Conservation (phyloP, 2,329 filamentous ascomycete genomes). For the Clarireedia homoeocarpa region DNA sequence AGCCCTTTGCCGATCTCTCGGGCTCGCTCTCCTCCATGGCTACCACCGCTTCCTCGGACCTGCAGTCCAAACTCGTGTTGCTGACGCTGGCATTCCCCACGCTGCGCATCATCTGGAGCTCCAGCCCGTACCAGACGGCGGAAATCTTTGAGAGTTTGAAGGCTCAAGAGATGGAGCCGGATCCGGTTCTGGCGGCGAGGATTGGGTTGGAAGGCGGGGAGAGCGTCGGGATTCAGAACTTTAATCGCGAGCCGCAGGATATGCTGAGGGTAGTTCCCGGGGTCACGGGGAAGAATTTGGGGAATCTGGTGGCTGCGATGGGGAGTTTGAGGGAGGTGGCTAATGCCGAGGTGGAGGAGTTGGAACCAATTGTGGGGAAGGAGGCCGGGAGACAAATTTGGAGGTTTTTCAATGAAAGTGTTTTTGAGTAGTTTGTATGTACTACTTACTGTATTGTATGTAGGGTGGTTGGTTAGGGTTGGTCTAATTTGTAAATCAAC, state of each 20-base stretch:
- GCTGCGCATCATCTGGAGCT: constrained; percentile 89
- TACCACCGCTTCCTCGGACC: constrained; percentile 58
- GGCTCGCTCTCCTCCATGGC: constrained; percentile 56
- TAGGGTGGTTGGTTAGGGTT: too few relatives aligned
- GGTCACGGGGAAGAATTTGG: constrained; percentile 70
- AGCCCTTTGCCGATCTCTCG: constrained; percentile 63
- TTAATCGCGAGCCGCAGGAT: constrained; percentile 81
- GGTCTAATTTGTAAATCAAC: too few relatives aligned
- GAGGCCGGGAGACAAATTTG: constrained; percentile 70
- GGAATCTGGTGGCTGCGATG: constrained; percentile 61
- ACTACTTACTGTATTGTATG: neutral
- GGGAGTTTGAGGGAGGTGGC: constrained; percentile 75
- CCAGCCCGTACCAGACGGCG: constrained; percentile 87
- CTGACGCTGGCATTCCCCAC: constrained; percentile 87
- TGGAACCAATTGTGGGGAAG: constrained; percentile 67
- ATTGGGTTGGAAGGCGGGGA: constrained; percentile 64
- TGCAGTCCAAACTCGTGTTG: constrained; percentile 87
- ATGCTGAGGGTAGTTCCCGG: constrained; percentile 84
- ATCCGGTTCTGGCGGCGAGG: constrained; percentile 78
- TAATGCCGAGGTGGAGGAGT: constrained; percentile 70
- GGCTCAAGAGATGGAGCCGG: constrained; percentile 80
- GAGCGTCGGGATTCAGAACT: constrained; percentile 59
- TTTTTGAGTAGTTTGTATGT: constrained; percentile 18
- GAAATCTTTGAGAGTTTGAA: constrained; percentile 96
- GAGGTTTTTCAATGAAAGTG: constrained; percentile 62